A percentile compares a stretch with the other conserved stretches of the same genome.
Evolutionary conservation across 2,329 filamentous ascomycete species (phyloP).

Genomic region (Phyllosticta ampelicida): DNA sequence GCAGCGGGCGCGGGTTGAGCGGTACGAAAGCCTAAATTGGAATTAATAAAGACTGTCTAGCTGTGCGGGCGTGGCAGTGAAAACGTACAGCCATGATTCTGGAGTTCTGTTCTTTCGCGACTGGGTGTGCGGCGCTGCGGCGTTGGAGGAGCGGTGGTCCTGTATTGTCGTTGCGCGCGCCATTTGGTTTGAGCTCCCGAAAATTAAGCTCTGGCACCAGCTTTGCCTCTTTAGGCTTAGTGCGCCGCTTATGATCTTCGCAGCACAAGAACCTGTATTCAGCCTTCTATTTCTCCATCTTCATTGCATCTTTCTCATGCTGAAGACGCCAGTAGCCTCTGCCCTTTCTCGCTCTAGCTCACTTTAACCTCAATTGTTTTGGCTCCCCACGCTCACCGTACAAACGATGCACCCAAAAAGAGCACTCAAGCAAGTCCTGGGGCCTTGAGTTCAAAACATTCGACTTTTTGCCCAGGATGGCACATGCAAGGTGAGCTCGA

Average conservation of each 20-base stretch:
- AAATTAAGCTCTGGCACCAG: constrained; percentile 4
- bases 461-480: too few relatives aligned
- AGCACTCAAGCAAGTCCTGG: too few relatives aligned
- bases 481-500: too few relatives aligned
- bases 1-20: constrained; percentile 91
- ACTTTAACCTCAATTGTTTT: too few relatives aligned
- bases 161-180: constrained; percentile 1
- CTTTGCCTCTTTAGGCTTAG: constrained; percentile 3
- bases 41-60: too few relatives aligned
- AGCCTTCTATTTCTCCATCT: background rate
- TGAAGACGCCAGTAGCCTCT: too few relatives aligned
- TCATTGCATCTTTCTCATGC: background rate
- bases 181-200: constrained; percentile 3
- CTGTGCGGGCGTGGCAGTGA: too few relatives aligned
- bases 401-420: too few relatives aligned
- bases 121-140: background rate
- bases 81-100: constrained; percentile 4
- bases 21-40: constrained; percentile 55
- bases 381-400: too few relatives aligned
- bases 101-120: background rate
- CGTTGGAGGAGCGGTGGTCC: background rate
- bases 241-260: background rate
- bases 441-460: too few relatives aligned
- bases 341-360: too few relatives aligned
- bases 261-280: background rate